Percentiles rank a stretch among this genome's conserved stretches.
phyloP scores from a whole-genome alignment of 108 stramenopile genomes.

The Cyclotella baltica region DNA sequence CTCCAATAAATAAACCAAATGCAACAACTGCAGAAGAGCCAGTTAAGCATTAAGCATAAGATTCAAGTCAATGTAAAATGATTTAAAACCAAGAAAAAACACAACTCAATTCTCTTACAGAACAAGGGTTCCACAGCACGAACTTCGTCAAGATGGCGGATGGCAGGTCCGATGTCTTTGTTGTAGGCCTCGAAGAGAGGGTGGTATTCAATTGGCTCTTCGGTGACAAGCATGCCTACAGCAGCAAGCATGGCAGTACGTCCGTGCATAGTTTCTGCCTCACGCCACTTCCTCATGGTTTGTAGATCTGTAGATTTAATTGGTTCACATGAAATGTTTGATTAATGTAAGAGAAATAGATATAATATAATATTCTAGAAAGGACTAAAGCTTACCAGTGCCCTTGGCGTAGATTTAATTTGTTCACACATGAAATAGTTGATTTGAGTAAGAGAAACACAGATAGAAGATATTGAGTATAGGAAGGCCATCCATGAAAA shows the following conservation, averaged over 20 bases:
- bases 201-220: conserved; percentile 59
- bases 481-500: too few relatives aligned
- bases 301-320: conserved; percentile 43
- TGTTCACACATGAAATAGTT: too few relatives aligned
- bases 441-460: too few relatives aligned
- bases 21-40: too few relatives aligned
- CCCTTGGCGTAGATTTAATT: conserved; percentile 61
- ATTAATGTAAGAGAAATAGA: neutral
- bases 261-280: conserved; percentile 65
- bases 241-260: conserved; percentile 76
- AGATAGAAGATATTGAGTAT: too few relatives aligned
- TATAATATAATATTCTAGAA: neutral
- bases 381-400: too few relatives aligned
- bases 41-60: too few relatives aligned
- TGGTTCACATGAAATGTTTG: neutral
- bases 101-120: too few relatives aligned
- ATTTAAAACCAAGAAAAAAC: too few relatives aligned
- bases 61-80: too few relatives aligned
- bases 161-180: conserved; percentile 68
- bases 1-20: conserved; percentile 58
- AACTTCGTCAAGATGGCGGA: conserved; percentile 62
- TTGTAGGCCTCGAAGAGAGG: conserved; percentile 58
- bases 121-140: conserved; percentile 56
- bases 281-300: conserved; percentile 51
- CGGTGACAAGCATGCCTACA: conserved; percentile 52